Conservation (phyloP, 1,139 yeast species). For the Yueomyces sp. region DNA sequence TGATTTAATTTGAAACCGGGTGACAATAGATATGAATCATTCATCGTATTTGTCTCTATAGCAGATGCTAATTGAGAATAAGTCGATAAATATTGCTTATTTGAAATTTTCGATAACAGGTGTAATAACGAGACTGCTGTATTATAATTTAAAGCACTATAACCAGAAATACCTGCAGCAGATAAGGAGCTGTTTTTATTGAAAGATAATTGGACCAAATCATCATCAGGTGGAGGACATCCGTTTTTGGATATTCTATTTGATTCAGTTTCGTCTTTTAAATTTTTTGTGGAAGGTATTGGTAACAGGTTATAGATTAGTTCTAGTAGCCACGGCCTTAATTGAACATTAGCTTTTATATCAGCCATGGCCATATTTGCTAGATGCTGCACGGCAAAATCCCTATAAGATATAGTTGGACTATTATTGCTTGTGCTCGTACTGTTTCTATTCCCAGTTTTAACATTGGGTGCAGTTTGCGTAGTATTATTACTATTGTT, state of each 20-base stretch:
- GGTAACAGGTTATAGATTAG: conserved; percentile 49
- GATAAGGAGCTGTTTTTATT: conserved; percentile 25
- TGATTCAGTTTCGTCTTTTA: conserved; percentile 3
- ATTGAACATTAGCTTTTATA: conserved; percentile 25
- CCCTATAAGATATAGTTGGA: conserved; percentile 30
- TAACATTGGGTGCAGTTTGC: too few relatives aligned
- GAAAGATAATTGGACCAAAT: conserved; percentile 16
- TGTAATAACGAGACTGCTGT: conserved; percentile 47
- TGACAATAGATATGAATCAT: conserved; percentile 8
- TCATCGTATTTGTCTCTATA: conserved; percentile 1
- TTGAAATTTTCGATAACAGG: conserved; percentile 29
- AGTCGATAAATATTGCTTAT: conserved; percentile 14
- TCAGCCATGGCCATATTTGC: conserved; percentile 29
- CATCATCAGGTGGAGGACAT: conserved; percentile 3
- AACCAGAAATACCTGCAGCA: conserved; percentile 1
- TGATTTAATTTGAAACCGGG: conserved; percentile 39
- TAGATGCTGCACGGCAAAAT: conserved; percentile 44
- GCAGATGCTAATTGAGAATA: conserved; percentile 3
- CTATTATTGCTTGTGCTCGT: background rate
- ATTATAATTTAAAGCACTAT: conserved; percentile 38
- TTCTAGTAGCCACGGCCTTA: conserved; percentile 41
- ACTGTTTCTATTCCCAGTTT: too few relatives aligned
- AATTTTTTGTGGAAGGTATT: conserved; percentile 21
- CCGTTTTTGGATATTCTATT: conserved; percentile 6
- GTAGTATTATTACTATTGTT: conserved; percentile 27